Evolutionary conservation across 306 rosid species (phyloP), one percentile per base, ranked within the genome.

Genomic region (Lathyrus oleraceus): DNA sequence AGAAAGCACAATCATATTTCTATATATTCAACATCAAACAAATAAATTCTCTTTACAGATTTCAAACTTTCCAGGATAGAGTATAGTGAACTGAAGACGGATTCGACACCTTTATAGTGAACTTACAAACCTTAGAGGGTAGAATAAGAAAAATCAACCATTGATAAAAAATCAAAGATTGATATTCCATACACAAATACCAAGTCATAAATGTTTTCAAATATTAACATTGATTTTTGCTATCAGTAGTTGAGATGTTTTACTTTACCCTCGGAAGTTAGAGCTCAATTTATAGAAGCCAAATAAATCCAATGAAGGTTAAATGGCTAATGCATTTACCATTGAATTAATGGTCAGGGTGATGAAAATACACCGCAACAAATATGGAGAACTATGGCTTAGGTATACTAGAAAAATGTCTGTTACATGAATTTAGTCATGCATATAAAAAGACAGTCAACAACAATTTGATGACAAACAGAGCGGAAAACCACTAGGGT

Each of bases 11-110:
- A 45, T 47, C 60, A 63, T 44, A 27, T 61, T 63, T 69, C 23
- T 10, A 54, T 71, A 72, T 67, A 64, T 43, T 59, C 68, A 69
- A 45, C 69, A 61, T 27, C 51, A 21, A 74, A 64, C 30, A 58
- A 67, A 70, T 53, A 53, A 53, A 52, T 72, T 53, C 54, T 23
- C 16, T 65, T 4, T 13, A 42, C 38, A 65, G 28, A 35, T 30
- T 32, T 48, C 11, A n/a, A 71, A 48, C 3, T 57, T 65, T 20
- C 39, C 23, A 52, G 8, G 49, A 32, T 8, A 20, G 43, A 32
- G 81, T 47, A 40, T 39, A 27, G 61, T 39, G 68, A 57, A 57
- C 62, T 6, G 62, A 38, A 62, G 30, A 62, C 15, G 17, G 19
- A 62, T 39, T 35, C 11, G 48, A 61, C 25, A 28, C 8, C 65